Conservation (phyloP, 306 rosid species). For the Sophora flavescens region DNA sequence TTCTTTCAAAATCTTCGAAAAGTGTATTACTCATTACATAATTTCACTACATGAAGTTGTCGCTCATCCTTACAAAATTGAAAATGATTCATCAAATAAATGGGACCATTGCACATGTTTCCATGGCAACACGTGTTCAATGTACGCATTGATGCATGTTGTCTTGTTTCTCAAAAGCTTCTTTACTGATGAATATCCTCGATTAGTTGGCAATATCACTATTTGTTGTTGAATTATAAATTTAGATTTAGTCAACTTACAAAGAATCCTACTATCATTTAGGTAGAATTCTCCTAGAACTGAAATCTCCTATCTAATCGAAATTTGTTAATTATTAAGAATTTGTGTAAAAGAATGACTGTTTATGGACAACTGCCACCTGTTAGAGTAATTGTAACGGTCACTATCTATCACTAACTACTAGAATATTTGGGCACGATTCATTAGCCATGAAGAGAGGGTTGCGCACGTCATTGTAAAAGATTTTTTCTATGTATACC, state of each 20-base stretch:
- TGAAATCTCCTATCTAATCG: conserved; percentile 6
- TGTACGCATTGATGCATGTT: conserved; percentile 13
- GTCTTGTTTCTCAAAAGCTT: conserved; percentile 26
- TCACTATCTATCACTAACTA: neutral
- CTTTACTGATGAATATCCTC: neutral
- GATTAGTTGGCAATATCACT: neutral
- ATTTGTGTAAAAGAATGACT: neutral
- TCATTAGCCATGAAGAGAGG: no score
- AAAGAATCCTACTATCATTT: neutral
- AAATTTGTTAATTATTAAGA: conserved; percentile 10
- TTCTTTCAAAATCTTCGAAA: conserved; percentile 3
- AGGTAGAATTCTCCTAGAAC: conserved; percentile 4
- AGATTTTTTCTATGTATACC: no score
- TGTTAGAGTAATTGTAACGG: conserved; percentile 24
- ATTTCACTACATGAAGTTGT: conserved; percentile 17
- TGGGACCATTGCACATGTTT: conserved; percentile 42
- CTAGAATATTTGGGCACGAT: no score
- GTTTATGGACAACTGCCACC: conserved; percentile 34
- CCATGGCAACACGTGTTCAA: conserved; percentile 41
- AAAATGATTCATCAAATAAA: conserved; percentile 28
- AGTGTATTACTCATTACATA: neutral
- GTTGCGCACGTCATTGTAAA: no score
- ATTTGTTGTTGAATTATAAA: neutral
- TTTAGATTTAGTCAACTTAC: conserved; percentile 33
- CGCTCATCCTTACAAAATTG: neutral